Conservation (phyloP, 1,284 basidiomycete genomes). For the Naganishia cerealis region DNA sequence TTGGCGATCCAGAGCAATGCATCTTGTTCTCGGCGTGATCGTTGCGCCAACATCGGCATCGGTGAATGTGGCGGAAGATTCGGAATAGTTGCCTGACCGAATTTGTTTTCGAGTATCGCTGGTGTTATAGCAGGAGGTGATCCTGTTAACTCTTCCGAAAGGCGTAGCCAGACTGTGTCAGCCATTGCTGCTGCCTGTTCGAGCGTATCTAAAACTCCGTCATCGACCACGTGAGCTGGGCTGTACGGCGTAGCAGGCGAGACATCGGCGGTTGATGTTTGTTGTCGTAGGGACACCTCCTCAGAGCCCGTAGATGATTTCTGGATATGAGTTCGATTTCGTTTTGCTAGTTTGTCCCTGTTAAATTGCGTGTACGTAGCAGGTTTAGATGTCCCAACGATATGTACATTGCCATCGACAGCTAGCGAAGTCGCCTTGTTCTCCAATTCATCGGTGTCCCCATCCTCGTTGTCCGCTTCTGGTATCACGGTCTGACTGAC, state of each 20-base stretch:
- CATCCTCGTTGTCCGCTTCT: slow-evolving; percentile 35
- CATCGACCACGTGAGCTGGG: slow-evolving; percentile 52
- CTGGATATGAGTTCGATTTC: slow-evolving; percentile 8
- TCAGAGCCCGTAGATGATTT: background rate
- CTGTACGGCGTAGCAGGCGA: slow-evolving; percentile 47
- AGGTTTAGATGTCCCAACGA: background rate
- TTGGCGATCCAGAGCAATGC: slow-evolving; percentile 46
- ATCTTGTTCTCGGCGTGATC: slow-evolving; percentile 41
- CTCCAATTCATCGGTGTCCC: slow-evolving; percentile 32
- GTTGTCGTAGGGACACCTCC: slow-evolving; percentile 7
- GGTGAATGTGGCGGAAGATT: slow-evolving; percentile 7
- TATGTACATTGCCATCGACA: background rate
- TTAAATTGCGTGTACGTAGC: slow-evolving; percentile 1
- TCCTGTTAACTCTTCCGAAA: slow-evolving; percentile 54
- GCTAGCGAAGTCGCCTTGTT: background rate
- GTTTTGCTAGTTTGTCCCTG: slow-evolving; percentile 13
- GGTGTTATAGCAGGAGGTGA: slow-evolving; percentile 37
- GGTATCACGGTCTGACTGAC: slow-evolving; percentile 32
- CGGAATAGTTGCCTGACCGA: slow-evolving; percentile 10
- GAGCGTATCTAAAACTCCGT: slow-evolving; percentile 55
- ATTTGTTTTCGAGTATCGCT: slow-evolving; percentile 31
- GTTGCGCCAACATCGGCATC: slow-evolving; percentile 22
- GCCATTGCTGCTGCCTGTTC: slow-evolving; percentile 56
- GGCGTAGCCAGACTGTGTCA: slow-evolving; percentile 55
- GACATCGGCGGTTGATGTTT: slow-evolving; percentile 24